Evolutionary conservation across 139 green algal species (phyloP).

Genomic region (Coelastrella sp.): DNA sequence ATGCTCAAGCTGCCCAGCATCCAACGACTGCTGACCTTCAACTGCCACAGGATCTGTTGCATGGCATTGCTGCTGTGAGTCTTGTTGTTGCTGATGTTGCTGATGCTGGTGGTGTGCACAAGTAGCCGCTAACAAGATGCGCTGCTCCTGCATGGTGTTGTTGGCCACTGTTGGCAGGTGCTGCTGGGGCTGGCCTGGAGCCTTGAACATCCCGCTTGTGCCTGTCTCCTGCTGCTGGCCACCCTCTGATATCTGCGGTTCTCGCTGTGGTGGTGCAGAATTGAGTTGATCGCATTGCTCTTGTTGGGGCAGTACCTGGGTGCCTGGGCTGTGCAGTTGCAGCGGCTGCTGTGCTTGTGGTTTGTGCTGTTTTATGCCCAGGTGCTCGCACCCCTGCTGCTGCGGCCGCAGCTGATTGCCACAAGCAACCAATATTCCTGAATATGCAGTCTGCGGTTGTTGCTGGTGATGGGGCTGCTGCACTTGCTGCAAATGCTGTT

Average conservation of each 20-base stretch:
- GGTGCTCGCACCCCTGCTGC: not conserved
- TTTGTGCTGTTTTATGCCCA: not conserved
- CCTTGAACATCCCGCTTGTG: too few species aligned
- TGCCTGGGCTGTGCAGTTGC: not conserved
- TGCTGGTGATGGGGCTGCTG: slow-evolving; percentile 3
- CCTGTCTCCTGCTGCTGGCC: not conserved
- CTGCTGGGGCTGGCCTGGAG: too few species aligned
- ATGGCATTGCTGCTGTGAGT: not conserved
- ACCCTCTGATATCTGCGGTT: not conserved
- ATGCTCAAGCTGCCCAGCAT: not conserved
- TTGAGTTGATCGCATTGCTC: not conserved
- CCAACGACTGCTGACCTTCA: not conserved
- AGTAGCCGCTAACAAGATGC: not conserved
- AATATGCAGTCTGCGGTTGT: not conserved
- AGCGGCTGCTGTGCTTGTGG: not conserved
- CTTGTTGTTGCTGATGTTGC: too few species aligned
- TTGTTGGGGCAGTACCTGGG: not conserved
- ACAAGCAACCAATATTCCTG: not conserved
- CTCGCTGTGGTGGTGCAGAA: not conserved
- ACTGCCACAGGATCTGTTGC: not conserved
- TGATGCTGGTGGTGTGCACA: not conserved
- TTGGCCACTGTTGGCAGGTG: not conserved
- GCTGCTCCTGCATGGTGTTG: not conserved
- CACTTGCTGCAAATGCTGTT: not conserved
- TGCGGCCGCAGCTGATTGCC: not conserved